These are phyloP conservation scores for Hirschfeldia incana DNA, from an alignment of 345 rosid genomes.

Conservation along the genomic window DNA sequence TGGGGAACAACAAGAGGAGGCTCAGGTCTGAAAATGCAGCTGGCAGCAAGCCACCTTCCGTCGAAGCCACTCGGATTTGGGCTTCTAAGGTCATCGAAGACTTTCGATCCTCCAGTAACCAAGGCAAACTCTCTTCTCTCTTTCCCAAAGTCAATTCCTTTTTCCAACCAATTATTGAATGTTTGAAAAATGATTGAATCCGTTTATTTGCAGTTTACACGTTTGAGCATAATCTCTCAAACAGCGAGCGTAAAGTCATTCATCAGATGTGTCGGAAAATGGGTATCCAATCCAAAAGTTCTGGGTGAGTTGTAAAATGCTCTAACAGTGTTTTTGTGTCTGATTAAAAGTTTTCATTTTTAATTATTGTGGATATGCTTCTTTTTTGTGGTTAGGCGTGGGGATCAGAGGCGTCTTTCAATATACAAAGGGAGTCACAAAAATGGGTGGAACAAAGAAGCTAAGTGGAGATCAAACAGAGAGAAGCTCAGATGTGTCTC, in stretches of 20 bases:
- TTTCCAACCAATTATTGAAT: background rate
- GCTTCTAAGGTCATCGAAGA: conserved; percentile 51
- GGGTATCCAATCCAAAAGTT: conserved; percentile 84
- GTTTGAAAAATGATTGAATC: too few relatives aligned
- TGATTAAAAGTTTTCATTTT: background rate
- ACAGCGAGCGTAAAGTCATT: conserved; percentile 67
- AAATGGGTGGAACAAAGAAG: conserved; percentile 28
- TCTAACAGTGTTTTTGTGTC: background rate
- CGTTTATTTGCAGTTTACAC: conserved; percentile 53
- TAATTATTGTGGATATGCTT: background rate
- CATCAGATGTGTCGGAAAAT: conserved; percentile 69
- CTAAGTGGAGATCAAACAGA: conserved; percentile 33
- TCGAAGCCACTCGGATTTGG: conserved; percentile 59
- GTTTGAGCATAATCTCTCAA: conserved; percentile 60
- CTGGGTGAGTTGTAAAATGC: conserved; percentile 49
- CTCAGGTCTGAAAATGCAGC: conserved; percentile 31
- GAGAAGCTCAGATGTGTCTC: conserved; percentile 40
- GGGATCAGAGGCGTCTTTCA: conserved; percentile 57
- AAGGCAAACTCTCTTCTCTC: conserved; percentile 37
- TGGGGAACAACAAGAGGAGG: conserved; percentile 40
- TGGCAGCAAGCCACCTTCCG: conserved; percentile 39
- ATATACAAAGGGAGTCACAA: conserved; percentile 48
- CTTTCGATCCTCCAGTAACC: conserved; percentile 50
- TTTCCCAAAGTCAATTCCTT: background rate
- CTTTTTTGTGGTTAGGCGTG: conserved; percentile 46